Evolutionary conservation across 768 basidiomycete species (phyloP).

Genomic region (Leucosporidium yakuticum): DNA sequence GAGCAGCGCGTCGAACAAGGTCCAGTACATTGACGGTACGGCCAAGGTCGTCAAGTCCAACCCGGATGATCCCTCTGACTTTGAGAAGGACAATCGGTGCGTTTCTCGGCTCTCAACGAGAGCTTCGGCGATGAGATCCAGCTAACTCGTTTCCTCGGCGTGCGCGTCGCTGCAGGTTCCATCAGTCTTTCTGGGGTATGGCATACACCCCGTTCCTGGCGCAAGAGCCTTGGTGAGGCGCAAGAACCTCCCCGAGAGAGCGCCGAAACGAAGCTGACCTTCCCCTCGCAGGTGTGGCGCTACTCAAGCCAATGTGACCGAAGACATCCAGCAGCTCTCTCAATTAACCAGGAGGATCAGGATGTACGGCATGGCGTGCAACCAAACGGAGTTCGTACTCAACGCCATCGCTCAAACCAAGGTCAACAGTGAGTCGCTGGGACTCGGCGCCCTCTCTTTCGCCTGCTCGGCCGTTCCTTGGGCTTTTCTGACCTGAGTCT

Average conservation of each 20-base stretch:
- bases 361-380: constrained; percentile 31
- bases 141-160: neutral
- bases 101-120: neutral
- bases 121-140: neutral
- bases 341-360: constrained; percentile 34
- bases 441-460: neutral
- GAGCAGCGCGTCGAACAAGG: neutral
- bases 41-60: constrained; percentile 26
- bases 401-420: constrained; percentile 87
- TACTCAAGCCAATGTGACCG: constrained; percentile 23
- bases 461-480: no score
- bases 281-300: neutral
- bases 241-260: no score
- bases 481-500: no score
- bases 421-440: constrained; percentile 70
- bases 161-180: constrained; percentile 11
- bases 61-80: constrained; percentile 27
- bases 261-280: neutral
- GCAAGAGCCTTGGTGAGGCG: neutral
- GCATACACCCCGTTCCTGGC: constrained; percentile 22
- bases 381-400: constrained; percentile 51
- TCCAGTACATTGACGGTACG: constrained; percentile 12
- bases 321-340: constrained; percentile 36
- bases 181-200: constrained; percentile 20
- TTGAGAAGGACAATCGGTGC: constrained; percentile 18